Conservation (phyloP, 805 yeast genomes). For the Kodamaea kaohsiungensis region DNA sequence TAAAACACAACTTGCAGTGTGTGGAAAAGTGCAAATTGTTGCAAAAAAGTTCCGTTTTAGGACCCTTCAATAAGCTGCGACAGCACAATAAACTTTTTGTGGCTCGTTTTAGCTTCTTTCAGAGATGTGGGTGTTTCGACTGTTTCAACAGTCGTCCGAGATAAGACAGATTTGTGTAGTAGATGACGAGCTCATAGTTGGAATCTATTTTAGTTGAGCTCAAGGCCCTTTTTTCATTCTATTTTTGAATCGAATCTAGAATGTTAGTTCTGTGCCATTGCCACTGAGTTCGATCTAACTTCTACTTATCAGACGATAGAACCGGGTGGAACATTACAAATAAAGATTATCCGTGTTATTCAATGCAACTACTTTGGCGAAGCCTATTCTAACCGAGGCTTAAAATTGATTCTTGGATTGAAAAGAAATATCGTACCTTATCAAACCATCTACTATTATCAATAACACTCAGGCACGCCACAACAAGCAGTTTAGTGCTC, state of each 20-base stretch:
- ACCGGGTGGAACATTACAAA: too few species aligned
- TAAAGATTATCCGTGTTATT: too few species aligned
- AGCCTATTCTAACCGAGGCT: not conserved
- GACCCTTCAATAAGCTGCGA: not conserved
- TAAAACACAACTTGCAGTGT: not conserved
- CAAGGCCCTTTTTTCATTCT: too few species aligned
- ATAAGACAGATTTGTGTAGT: not conserved
- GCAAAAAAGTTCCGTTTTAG: not conserved
- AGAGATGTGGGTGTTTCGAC: not conserved
- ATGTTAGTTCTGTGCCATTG: too few species aligned
- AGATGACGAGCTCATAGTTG: not conserved
- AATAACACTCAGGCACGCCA: not conserved
- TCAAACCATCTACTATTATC: not conserved
- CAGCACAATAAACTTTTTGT: not conserved
- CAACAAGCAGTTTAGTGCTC: not conserved
- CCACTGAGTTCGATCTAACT: too few species aligned
- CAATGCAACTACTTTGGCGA: too few species aligned
- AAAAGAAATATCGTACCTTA: not conserved
- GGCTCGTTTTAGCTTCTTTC: not conserved
- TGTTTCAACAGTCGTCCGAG: not conserved
- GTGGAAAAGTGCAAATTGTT: not conserved
- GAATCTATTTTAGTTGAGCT: too few species aligned
- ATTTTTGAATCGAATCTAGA: too few species aligned
- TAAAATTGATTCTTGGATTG: not conserved
- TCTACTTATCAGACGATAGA: too few species aligned